Conservation (phyloP, 192 early-diverging fungal genomes). For the Rhizoclosmatium sp. region DNA sequence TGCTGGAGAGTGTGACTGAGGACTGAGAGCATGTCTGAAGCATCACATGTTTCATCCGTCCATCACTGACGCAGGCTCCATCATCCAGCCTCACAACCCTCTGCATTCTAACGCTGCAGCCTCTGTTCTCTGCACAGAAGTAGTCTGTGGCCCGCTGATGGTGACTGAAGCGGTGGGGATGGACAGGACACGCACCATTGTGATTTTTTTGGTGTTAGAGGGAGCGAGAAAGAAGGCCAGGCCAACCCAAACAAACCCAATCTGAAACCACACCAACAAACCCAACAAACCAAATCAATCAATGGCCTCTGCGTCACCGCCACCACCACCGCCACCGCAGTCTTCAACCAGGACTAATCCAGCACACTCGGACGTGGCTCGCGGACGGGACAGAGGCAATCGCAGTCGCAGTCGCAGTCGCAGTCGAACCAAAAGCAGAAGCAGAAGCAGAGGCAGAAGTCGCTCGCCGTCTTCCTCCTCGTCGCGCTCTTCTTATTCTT, state of each 20-base stretch:
- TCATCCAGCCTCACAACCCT: no score
- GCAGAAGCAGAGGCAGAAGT: background rate
- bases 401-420: constrained; percentile 6
- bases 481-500: background rate
- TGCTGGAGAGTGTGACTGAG: no score
- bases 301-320: background rate
- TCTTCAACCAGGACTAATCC: background rate
- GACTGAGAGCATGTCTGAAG: no score
- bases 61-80: no score
- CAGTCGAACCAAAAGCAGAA: background rate
- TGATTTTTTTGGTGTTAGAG: background rate
- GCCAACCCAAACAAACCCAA: background rate
- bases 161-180: background rate
- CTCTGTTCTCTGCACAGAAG: no score
- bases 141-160: background rate
- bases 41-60: no score
- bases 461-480: background rate
- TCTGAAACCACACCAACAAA: background rate
- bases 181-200: background rate
- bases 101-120: no score
- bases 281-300: background rate
- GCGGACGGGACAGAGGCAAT: background rate
- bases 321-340: background rate
- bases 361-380: background rate
- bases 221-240: background rate